Conservation (phyloP, 331 rosid genomes). For the Pyrus hybrid region DNA sequence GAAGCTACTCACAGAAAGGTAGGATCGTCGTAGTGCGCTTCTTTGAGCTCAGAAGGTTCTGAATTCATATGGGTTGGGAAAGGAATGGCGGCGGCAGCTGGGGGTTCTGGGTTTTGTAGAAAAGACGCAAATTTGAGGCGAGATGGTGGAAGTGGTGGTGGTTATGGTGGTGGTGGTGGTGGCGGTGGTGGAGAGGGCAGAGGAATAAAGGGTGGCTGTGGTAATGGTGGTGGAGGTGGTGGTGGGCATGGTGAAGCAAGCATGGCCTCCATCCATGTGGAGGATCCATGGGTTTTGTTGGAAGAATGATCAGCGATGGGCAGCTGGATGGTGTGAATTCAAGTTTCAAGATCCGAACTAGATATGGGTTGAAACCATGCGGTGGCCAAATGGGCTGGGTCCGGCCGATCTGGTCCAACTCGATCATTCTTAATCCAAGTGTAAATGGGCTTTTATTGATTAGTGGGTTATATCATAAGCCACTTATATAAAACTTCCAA, state of each 20-base stretch:
- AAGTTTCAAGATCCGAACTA: background rate
- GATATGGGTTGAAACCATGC: background rate
- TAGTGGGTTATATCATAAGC: no score
- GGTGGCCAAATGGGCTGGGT: background rate
- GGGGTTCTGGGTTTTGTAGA: conserved; percentile 16
- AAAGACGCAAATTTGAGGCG: background rate
- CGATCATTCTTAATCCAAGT: no score
- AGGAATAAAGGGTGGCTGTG: background rate
- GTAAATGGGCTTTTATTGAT: background rate
- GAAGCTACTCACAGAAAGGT: conserved; percentile 28
- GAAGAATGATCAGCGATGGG: background rate
- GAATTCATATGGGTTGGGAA: background rate
- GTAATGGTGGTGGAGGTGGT: conserved; percentile 1
- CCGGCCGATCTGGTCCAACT: background rate
- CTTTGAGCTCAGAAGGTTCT: background rate
- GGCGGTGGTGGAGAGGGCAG: conserved; percentile 4
- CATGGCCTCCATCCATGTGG: conserved; percentile 11
- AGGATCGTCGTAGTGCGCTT: conserved; percentile 8
- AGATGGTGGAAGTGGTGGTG: conserved; percentile 4
- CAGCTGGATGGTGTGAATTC: background rate
- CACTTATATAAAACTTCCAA: no score
- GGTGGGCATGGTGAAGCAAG: conserved; percentile 9
- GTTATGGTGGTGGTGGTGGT: conserved; percentile 5
- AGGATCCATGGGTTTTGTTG: conserved; percentile 14
- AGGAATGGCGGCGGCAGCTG: background rate